Conservation (phyloP, 2,329 filamentous ascomycete genomes). For the Juglanconis oblonga region DNA sequence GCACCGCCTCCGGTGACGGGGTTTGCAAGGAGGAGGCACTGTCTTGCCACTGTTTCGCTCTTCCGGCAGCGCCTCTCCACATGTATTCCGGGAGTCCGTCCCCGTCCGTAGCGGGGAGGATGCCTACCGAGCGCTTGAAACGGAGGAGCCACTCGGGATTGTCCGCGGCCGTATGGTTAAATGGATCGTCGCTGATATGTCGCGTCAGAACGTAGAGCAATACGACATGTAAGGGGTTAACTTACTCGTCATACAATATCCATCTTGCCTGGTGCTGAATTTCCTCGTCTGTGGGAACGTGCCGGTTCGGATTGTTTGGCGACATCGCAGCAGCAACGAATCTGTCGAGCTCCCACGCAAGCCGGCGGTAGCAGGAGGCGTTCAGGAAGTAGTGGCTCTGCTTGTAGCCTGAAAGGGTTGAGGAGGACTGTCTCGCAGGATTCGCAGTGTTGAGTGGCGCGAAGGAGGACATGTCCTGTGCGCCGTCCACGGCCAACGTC, state of each 20-base stretch:
- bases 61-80: background rate
- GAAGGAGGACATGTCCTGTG: background rate
- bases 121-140: slow-evolving; percentile 58
- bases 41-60: background rate
- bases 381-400: slow-evolving; percentile 48
- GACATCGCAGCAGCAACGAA: slow-evolving; percentile 54
- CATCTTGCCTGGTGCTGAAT: slow-evolving; percentile 62
- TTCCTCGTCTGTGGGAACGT: slow-evolving; percentile 59
- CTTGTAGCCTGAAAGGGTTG: background rate
- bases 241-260: slow-evolving; percentile 61
- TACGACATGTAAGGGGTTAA: slow-evolving; percentile 7
- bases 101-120: slow-evolving; percentile 45
- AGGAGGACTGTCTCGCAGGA: background rate
- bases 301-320: slow-evolving; percentile 56
- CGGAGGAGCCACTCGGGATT: slow-evolving; percentile 62
- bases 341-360: slow-evolving; percentile 51
- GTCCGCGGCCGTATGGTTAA: slow-evolving; percentile 63
- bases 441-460: background rate
- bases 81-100: slow-evolving; percentile 42
- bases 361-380: slow-evolving; percentile 56
- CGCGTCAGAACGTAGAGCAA: background rate
- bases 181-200: slow-evolving; percentile 53
- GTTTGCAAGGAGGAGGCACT: background rate
- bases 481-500: background rate
- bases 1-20: slow-evolving; percentile 26